Evolutionary conservation across 495 filamentous ascomycete species (phyloP).

Genomic region (Zalerion maritima): DNA sequence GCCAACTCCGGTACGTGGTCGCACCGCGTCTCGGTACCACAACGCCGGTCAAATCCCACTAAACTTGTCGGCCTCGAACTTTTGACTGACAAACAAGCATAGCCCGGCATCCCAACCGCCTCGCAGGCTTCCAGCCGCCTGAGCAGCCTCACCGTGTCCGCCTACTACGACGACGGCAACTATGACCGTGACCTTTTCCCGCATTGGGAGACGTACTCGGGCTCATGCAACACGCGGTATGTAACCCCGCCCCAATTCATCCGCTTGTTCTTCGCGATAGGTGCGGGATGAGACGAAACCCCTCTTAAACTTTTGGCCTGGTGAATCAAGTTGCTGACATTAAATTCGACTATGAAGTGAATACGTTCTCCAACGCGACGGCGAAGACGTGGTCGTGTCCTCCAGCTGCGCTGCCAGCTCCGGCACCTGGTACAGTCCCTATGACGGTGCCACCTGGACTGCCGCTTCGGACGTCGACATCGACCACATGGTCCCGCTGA

Average conservation of each 20-base stretch:
- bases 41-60: conserved; percentile 1
- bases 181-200: conserved; percentile 54
- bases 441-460: conserved; percentile 57
- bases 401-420: conserved; percentile 39
- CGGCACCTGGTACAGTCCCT: conserved; percentile 50
- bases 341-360: conserved; percentile 31
- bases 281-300: too few species aligned
- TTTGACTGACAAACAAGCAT: conserved; percentile 9
- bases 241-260: too few species aligned
- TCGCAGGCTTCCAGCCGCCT: conserved; percentile 39
- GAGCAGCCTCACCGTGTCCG: conserved; percentile 35
- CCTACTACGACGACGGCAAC: conserved; percentile 33
- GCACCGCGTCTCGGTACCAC: too few species aligned
- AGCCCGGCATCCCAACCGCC: conserved; percentile 46
- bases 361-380: conserved; percentile 54
- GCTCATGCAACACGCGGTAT: conserved; percentile 40
- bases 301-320: too few species aligned
- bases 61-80: not conserved
- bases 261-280: too few species aligned
- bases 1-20: conserved; percentile 18
- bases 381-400: conserved; percentile 35
- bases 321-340: too few species aligned
- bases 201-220: conserved; percentile 48
- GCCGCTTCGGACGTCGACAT: conserved; percentile 52
- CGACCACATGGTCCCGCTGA: conserved; percentile 61